These are phyloP conservation scores for Westerdykella sp. DNA, from an alignment of 2,329 filamentous ascomycete species.

Conservation along the genomic window DNA sequence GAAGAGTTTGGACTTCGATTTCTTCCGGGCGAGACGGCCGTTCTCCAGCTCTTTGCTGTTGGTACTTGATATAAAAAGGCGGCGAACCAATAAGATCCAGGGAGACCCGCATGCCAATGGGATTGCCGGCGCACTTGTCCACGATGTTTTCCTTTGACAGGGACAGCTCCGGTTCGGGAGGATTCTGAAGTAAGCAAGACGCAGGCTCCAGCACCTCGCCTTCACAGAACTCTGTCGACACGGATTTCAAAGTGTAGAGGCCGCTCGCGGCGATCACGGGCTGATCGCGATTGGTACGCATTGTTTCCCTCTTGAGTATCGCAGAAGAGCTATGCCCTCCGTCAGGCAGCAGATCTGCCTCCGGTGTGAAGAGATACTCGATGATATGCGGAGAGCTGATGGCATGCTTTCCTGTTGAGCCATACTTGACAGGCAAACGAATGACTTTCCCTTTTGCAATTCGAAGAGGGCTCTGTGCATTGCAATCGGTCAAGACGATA, in stretches of 20 bases:
- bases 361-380: conserved; percentile 74
- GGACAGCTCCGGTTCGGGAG: conserved; percentile 73
- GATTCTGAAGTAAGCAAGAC: conserved; percentile 87
- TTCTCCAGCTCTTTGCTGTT: conserved; percentile 57
- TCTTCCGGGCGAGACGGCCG: conserved; percentile 42
- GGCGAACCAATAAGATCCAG: conserved; percentile 88
- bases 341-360: conserved; percentile 60
- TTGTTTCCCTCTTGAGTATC: conserved; percentile 52
- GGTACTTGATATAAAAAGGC: conserved; percentile 79
- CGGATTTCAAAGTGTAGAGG: conserved; percentile 75
- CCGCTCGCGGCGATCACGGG: conserved; percentile 70
- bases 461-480: conserved; percentile 72
- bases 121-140: conserved; percentile 91
- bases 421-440: conserved; percentile 65
- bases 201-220: conserved; percentile 91
- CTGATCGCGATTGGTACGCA: conserved; percentile 57
- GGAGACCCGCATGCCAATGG: conserved; percentile 82
- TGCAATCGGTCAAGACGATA: conserved; percentile 66
- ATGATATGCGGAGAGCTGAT: conserved; percentile 64
- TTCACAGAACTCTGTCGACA: conserved; percentile 73
- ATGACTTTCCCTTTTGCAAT: conserved; percentile 68
- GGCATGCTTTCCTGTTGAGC: conserved; percentile 53
- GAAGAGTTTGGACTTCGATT: conserved; percentile 55
- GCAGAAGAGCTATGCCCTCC: conserved; percentile 59
- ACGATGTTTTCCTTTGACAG: conserved; percentile 75